Base-by-base conservation (phyloP, 495 filamentous ascomycete species). In the Sordaria brevicollis region DNA sequence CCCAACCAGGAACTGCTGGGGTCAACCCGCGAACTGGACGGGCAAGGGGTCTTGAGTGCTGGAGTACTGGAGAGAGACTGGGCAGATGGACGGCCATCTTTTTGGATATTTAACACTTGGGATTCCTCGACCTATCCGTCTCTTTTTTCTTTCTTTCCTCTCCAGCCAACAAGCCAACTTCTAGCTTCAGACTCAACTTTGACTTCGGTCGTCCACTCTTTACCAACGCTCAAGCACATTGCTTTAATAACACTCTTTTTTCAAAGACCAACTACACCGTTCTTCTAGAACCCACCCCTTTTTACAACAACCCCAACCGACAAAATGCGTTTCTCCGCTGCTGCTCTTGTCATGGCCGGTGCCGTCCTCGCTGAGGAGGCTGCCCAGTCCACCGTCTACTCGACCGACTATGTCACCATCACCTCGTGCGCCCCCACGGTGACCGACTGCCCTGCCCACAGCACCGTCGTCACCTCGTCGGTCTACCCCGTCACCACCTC, bases 191-290 rank as follows among this genome's bases (percentile, higher is more conserved):
- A 68, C 79, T 79, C 80, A 77, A 62, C 66, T 67, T 84, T 83
- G 84, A 84, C 85, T 84, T 87, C 82, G 84, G 85, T 86, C 84
- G 84, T 87, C 85, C 85, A 87, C 76, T 86, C 84, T 86, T 86
- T 84, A 74, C 76, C 79, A 70, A 71, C 67, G 68, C 74, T 69
- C 74, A 78, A 81, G 76, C 79, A 79, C 80, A 71, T 70, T 76
- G 82, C 81, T 85, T 81, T 65, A 67, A 73, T 74, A 68, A 76
- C 77, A 75, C 68, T 79, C 79, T 82, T 80, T 82, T 66, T 74
- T 68, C 74, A 75, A 70, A 72, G 70, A 67, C 62, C 35, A 78
- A 68, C 65, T 65, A 19, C 65, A 67, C 67, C 67, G 67, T 68
- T 72, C 71, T 72, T 78, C 76, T 6, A 57, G 49, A 57, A 57